Percentiles rank a stretch among this genome's conserved stretches.
These are phyloP conservation scores for Phoma sp. DNA, from an alignment of 2,329 filamentous ascomycete genomes.

Conservation along the genomic window DNA sequence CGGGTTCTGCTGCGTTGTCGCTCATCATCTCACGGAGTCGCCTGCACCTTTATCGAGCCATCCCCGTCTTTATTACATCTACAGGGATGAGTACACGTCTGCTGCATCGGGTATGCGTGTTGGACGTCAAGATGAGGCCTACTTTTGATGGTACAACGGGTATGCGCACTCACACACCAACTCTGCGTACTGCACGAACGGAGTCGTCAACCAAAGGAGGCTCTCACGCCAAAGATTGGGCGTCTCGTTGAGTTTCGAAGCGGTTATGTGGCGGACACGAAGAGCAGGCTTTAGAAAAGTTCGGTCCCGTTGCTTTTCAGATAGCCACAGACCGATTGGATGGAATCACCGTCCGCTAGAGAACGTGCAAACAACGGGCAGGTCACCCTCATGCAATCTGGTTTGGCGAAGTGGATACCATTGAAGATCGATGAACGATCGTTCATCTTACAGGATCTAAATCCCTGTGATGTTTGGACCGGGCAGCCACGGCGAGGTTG, in stretches of 20 bases:
- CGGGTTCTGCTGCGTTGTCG: slow-evolving; percentile 1
- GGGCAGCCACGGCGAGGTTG: not conserved
- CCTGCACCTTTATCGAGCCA: slow-evolving; percentile 3
- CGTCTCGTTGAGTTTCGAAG: slow-evolving; percentile 1
- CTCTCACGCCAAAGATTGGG: not conserved
- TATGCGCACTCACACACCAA: not conserved
- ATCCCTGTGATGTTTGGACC: not conserved
- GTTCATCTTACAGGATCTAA: slow-evolving; percentile 16
- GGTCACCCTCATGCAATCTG: not conserved
- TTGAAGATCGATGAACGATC: slow-evolving; percentile 3
- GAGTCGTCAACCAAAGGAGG: not conserved
- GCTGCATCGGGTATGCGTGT: slow-evolving; percentile 11
- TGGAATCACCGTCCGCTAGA: not conserved
- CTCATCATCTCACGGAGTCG: not conserved
- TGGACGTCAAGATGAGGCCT: slow-evolving; percentile 5
- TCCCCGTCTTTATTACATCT: not conserved
- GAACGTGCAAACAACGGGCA: slow-evolving; percentile 5
- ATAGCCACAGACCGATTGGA: slow-evolving; percentile 5
- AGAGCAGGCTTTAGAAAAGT: not conserved
- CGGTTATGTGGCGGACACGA: not conserved
- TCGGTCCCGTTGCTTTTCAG: not conserved
- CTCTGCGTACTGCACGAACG: not conserved
- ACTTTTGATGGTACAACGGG: not conserved
- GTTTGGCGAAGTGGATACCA: slow-evolving; percentile 1
- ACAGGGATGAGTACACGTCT: not conserved